Percentiles rank a stretch among this genome's conserved stretches.
Evolutionary conservation across 2,329 filamentous ascomycete species (phyloP).

Genomic region (Dothistroma septosporum): DNA sequence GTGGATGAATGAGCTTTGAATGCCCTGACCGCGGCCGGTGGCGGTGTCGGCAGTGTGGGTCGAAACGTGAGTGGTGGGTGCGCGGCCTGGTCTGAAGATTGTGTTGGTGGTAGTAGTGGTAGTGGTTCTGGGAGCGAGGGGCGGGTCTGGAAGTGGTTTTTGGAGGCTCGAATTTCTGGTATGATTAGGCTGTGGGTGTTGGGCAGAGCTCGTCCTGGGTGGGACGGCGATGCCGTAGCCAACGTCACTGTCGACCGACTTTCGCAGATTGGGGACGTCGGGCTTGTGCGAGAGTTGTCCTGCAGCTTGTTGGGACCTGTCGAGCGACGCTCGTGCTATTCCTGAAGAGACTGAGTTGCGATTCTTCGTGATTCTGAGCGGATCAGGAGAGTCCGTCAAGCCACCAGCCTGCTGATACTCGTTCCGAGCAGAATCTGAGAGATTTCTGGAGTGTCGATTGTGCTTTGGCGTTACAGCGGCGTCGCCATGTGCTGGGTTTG

Average conservation of each 20-base stretch:
- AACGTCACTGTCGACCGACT: background rate
- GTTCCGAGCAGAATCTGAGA: background rate
- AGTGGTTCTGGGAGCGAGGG: conserved; percentile 38
- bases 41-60: too few species aligned
- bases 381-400: conserved; percentile 8
- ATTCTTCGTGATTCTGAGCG: conserved; percentile 15
- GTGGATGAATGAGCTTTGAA: too few species aligned
- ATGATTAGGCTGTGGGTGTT: background rate
- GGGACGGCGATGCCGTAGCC: background rate
- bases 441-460: background rate
- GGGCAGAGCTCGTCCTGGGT: background rate
- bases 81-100: too few species aligned
- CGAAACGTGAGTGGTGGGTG: too few species aligned
- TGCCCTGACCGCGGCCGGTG: too few species aligned
- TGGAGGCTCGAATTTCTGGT: conserved; percentile 17
- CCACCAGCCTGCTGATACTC: background rate
- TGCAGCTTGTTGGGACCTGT: conserved; percentile 30
- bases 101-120: too few species aligned
- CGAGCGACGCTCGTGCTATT: background rate
- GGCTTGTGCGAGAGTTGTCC: conserved; percentile 9
- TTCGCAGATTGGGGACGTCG: background rate
- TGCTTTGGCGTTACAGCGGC: background rate
- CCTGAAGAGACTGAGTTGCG: background rate
- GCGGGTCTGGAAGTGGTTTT: conserved; percentile 24
- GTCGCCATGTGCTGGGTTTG: background rate